These are phyloP conservation scores for Boeremia exigua DNA, from an alignment of 2,329 filamentous ascomycete species.

Conservation along the genomic window DNA sequence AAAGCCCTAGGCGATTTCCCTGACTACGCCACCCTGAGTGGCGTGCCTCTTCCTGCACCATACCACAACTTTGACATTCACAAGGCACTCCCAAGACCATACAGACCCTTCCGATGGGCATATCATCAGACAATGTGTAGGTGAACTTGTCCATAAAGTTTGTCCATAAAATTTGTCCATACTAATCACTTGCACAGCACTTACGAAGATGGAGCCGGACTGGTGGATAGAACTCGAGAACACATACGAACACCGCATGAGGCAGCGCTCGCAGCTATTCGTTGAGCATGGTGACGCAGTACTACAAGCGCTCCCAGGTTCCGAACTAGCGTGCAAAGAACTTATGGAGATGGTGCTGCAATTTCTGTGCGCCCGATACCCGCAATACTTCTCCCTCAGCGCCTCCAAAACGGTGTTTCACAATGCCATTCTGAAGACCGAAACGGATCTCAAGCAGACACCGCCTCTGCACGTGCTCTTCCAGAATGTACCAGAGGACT, in stretches of 20 bases:
- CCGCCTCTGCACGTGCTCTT: slow-evolving; percentile 74
- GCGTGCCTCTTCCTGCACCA: slow-evolving; percentile 71
- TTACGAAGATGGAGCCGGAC: slow-evolving; percentile 78
- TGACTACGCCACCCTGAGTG: slow-evolving; percentile 76
- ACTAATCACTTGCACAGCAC: slow-evolving; percentile 57
- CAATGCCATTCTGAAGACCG: slow-evolving; percentile 71
- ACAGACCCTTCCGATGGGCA: slow-evolving; percentile 80
- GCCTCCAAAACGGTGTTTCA: slow-evolving; percentile 63
- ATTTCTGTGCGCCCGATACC: slow-evolving; percentile 79
- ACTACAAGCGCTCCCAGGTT: slow-evolving; percentile 72
- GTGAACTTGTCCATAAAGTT: slow-evolving; percentile 37
- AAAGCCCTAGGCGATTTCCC: slow-evolving; percentile 76
- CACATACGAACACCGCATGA: slow-evolving; percentile 71
- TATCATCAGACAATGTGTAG: slow-evolving; percentile 93
- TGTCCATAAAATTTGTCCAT: no score
- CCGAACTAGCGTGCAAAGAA: slow-evolving; percentile 81
- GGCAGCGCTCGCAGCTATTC: slow-evolving; percentile 71
- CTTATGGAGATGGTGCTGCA: slow-evolving; percentile 86
- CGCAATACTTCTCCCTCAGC: slow-evolving; percentile 71
- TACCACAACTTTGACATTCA: slow-evolving; percentile 71
- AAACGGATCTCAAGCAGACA: slow-evolving; percentile 65
- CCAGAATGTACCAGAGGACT: slow-evolving; percentile 84
- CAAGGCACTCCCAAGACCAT: slow-evolving; percentile 74
- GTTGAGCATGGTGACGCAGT: slow-evolving; percentile 67
- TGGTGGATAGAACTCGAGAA: slow-evolving; percentile 91